Base-by-base conservation (phyloP, 345 rosid species). In the Lepidium africanum region DNA sequence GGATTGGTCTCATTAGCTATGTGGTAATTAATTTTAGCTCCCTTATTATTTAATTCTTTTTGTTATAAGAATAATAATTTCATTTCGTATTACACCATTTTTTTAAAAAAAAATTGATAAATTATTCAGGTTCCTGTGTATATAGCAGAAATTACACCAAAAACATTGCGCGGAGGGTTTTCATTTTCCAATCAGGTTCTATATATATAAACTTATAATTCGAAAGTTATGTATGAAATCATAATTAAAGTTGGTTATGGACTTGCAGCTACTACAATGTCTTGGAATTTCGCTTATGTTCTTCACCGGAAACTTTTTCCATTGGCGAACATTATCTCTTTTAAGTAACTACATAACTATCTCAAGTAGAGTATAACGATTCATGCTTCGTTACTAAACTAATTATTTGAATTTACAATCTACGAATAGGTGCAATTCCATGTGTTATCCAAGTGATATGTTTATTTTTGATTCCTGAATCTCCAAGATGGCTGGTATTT, bases 401-500 rank as follows among this genome's bases (percentile, higher is more conserved):
- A 17, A 15, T 33, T 37, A 21, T 9, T 13, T 27, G 37, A 10
- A 42, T 9, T 41, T 47, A 12, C 37, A 37, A 8, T 46, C 16
- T 42, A 8, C 4, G 56, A 11, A 11, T 50, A 84, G 88, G 82
- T 69, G 76, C 68, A 43, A 13, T 74, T 27, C 80, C 83, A 16
- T 47, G 78, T 48, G 50, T 19, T 47, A 15, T 80, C 10, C 86
- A 82, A 40, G 40, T 75, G 32, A 45, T 75, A 9, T 77, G 80
- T 16, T 50, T 85, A 10, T 77, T 77, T 48, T 78, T 79, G 50
- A 79, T 82, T 63, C 83, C 86, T 3, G 89, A 85, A 51, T 85
- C 89, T 70, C 86, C 86, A 3, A 74, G 85, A 70, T 85, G 86
- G 86, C 71, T 85, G 79, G 86, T 84, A 58, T 57, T 51, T 43